Conservation (phyloP, 192 early-diverging fungal species). For the Chytriomyces confervae region DNA sequence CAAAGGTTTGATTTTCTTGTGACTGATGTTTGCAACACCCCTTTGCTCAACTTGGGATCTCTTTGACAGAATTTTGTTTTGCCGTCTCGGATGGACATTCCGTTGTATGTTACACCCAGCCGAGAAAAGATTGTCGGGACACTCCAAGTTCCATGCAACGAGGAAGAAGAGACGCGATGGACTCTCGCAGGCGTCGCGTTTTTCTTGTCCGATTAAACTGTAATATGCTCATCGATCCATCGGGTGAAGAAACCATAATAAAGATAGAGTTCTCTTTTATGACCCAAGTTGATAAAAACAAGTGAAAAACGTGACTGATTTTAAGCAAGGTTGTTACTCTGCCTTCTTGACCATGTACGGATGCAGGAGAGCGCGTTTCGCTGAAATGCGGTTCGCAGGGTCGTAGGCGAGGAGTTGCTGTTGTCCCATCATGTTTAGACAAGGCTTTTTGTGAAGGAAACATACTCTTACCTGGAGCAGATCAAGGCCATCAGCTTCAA, state of each 20-base stretch:
- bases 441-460: not conserved
- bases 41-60: not conserved
- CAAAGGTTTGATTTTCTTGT: slow-evolving; percentile 32
- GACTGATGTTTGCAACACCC: not conserved
- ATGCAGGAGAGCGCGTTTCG: slow-evolving; percentile 77
- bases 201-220: slow-evolving; percentile 40
- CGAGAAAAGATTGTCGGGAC: slow-evolving; percentile 50
- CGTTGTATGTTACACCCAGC: slow-evolving; percentile 47
- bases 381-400: slow-evolving; percentile 80
- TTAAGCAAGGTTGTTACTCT: no score
- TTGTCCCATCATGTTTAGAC: not conserved
- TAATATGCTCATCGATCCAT: no score
- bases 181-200: slow-evolving; percentile 57
- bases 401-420: slow-evolving; percentile 76
- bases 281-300: no score
- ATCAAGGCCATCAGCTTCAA: slow-evolving; percentile 73
- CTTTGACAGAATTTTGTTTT: not conserved
- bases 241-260: no score
- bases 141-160: slow-evolving; percentile 43
- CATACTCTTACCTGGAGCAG: slow-evolving; percentile 59
- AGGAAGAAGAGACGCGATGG: slow-evolving; percentile 46
- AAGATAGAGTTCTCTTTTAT: no score
- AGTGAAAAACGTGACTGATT: no score
- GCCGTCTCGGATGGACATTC: slow-evolving; percentile 38
- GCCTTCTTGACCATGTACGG: slow-evolving; percentile 67